phyloP scores from a whole-genome alignment of 2,329 filamentous ascomycete species.

The Knoxdaviesia capensis region DNA sequence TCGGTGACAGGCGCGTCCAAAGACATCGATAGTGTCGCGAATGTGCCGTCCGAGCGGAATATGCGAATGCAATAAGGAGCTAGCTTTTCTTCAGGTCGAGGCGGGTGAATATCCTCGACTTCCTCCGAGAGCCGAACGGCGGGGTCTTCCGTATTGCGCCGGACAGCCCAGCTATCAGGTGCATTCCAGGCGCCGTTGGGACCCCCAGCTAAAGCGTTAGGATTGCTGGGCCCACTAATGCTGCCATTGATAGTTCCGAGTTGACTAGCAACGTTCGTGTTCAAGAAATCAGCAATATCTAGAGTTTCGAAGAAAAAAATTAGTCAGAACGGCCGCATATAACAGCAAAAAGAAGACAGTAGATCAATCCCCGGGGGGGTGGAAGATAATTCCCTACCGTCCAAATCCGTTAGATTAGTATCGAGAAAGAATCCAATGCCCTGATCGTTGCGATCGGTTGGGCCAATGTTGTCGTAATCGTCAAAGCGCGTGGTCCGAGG shows the following conservation, averaged over 20 bases:
- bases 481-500: slow-evolving; percentile 21
- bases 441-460: slow-evolving; percentile 36
- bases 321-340: too few relatives aligned
- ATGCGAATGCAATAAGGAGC: slow-evolving; percentile 81
- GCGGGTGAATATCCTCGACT: slow-evolving; percentile 30
- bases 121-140: slow-evolving; percentile 41
- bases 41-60: slow-evolving; percentile 84
- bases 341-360: too few relatives aligned
- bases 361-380: too few relatives aligned
- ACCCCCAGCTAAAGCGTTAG: slow-evolving; percentile 4
- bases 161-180: slow-evolving; percentile 91
- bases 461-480: slow-evolving; percentile 39
- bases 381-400: slow-evolving; percentile 24
- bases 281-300: too few relatives aligned
- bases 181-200: slow-evolving; percentile 62
- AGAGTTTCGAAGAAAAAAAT: too few relatives aligned
- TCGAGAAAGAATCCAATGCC: slow-evolving; percentile 58
- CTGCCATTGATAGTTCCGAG: too few relatives aligned
- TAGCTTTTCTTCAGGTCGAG: slow-evolving; percentile 52
- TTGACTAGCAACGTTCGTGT: too few relatives aligned
- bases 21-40: slow-evolving; percentile 72
- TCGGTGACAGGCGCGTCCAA: slow-evolving; percentile 73
- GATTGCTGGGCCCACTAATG: too few relatives aligned
- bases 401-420: slow-evolving; percentile 77
- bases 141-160: slow-evolving; percentile 45